phyloP scores from a whole-genome alignment of 2,329 filamentous ascomycete species.

The Colletotrichum sp. region DNA sequence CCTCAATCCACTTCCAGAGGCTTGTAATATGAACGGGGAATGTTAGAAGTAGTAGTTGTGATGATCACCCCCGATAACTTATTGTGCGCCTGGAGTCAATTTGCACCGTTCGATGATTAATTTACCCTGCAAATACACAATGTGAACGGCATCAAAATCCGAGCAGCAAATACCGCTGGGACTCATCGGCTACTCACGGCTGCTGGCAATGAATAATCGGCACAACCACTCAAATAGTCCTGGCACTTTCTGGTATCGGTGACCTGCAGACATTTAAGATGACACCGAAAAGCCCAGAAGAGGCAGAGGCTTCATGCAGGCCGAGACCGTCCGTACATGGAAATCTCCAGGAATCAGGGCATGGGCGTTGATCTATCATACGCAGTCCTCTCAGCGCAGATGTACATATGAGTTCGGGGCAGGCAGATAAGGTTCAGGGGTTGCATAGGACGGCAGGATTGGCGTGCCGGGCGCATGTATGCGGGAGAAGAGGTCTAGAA shows the following conservation, averaged over 20 bases:
- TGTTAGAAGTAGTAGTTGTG: neutral
- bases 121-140: rapidly evolving
- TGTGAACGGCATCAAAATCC: neutral
- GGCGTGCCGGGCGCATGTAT: neutral
- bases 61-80: neutral
- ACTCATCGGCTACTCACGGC: neutral
- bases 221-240: neutral
- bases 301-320: neutral
- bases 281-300: neutral
- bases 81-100: neutral
- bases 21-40: neutral
- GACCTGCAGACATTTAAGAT: neutral
- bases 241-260: neutral
- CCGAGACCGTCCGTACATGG: neutral
- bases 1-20: neutral
- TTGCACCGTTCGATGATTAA: neutral
- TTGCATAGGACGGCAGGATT: neutral
- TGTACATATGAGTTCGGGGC: neutral
- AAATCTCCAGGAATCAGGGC: neutral
- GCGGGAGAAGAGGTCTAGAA: neutral
- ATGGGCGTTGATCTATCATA: neutral
- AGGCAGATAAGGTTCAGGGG: neutral
- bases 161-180: neutral
- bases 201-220: neutral
- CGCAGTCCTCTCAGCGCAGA: neutral